phyloP scores from a whole-genome alignment of 2,329 filamentous ascomycete species.

The Dryadomyces sulphureus region DNA sequence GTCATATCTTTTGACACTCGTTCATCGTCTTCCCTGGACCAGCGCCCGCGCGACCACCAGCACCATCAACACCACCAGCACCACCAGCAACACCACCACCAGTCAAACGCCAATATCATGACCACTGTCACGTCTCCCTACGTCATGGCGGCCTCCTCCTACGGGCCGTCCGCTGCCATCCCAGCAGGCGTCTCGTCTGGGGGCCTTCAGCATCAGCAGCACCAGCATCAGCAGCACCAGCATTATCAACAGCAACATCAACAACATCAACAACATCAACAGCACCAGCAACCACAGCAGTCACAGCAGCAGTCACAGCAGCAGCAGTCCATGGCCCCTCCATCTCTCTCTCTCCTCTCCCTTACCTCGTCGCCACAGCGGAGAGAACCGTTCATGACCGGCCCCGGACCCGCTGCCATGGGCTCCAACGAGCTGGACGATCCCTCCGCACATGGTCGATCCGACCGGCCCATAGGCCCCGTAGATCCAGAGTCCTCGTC shows the following conservation, averaged over 20 bases:
- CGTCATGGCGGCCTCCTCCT: background rate
- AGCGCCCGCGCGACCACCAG: background rate
- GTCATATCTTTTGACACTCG: conserved; percentile 36
- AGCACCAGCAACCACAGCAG: background rate
- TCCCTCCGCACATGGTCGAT: background rate
- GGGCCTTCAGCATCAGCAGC: background rate
- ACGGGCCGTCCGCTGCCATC: background rate
- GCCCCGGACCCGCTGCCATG: background rate
- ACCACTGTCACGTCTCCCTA: background rate
- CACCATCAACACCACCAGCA: background rate
- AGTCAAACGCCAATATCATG: background rate
- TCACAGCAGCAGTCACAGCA: background rate
- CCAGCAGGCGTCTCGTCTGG: background rate
- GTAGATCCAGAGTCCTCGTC: background rate
- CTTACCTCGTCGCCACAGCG: background rate
- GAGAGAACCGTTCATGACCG: background rate
- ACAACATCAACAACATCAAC: background rate
- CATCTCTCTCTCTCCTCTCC: background rate
- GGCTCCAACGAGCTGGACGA: background rate
- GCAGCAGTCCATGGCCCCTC: conserved; percentile 1
- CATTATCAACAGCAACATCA: background rate
- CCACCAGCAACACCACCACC: background rate
- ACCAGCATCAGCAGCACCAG: background rate
- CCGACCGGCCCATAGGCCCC: background rate
- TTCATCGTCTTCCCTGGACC: conserved; percentile 15